These are phyloP conservation scores for Jacaranda mimosifolia DNA, from an alignment of 257 asterid species.

Conservation along the genomic window DNA sequence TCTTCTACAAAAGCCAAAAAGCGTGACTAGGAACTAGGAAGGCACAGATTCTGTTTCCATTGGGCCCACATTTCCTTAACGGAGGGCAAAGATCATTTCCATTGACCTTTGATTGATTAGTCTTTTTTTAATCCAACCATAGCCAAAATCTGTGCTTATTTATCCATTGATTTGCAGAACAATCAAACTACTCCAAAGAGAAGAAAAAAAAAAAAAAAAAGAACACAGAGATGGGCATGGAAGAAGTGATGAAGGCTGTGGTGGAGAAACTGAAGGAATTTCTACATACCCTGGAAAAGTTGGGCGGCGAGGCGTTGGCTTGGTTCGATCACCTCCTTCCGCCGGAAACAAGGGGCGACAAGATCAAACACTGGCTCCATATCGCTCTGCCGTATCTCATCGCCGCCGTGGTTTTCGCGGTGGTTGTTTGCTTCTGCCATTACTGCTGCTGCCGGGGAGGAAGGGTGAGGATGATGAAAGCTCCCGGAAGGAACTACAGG, in stretches of 20 bases:
- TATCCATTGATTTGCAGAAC: no score
- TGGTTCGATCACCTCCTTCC: conserved; percentile 52
- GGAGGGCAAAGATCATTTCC: no score
- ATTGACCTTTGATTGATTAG: neutral
- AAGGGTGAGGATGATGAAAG: conserved; percentile 51
- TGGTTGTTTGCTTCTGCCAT: conserved; percentile 37
- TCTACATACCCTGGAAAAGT: conserved; percentile 4
- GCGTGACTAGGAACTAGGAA: neutral
- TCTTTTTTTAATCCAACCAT: no score
- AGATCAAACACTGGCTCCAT: conserved; percentile 40
- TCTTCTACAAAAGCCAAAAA: neutral
- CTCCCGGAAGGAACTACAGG: conserved; percentile 44
- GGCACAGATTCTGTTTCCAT: neutral
- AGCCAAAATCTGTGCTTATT: no score
- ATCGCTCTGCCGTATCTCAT: conserved; percentile 24
- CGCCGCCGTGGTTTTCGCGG: neutral
- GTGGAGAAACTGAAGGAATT: conserved; percentile 43
- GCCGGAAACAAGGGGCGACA: conserved; percentile 50
- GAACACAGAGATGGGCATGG: conserved; percentile 34
- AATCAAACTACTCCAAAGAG: neutral
- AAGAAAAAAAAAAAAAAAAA: no score
- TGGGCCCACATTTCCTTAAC: neutral
- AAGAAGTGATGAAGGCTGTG: conserved; percentile 35
- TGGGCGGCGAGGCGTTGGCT: conserved; percentile 27
- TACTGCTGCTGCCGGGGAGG: conserved; percentile 29